Conservation (phyloP, 2,329 filamentous ascomycete species). For the Pyrenophora teres region DNA sequence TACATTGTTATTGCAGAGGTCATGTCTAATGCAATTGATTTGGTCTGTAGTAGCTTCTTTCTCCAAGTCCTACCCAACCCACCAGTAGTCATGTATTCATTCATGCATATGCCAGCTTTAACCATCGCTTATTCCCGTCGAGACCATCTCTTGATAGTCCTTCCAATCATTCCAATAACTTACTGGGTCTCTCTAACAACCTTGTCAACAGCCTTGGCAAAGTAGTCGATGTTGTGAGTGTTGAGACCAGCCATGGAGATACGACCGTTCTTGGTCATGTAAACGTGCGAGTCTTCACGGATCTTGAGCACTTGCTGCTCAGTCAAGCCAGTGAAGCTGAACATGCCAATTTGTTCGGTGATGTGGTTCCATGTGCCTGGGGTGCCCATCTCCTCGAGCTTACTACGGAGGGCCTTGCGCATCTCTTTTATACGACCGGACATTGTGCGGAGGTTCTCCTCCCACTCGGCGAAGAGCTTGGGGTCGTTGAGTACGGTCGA, state of each 20-base stretch:
- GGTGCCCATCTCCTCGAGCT: conserved; percentile 83
- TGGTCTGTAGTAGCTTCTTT: not conserved
- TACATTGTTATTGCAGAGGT: not conserved
- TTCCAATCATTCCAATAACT: not conserved
- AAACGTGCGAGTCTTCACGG: conserved; percentile 73
- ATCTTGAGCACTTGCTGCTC: conserved; percentile 75
- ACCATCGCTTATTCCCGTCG: not conserved
- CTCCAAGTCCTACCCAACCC: not conserved
- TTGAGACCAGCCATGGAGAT: conserved; percentile 99
- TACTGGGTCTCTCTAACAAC: conserved; percentile 67
- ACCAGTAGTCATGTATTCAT: not conserved
- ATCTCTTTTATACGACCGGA: conserved; percentile 92
- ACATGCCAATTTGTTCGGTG: conserved; percentile 99
- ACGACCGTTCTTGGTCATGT: conserved; percentile 96
- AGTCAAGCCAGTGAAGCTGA: conserved; percentile 84
- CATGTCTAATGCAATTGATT: not conserved
- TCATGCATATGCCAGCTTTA: not conserved
- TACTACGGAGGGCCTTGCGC: conserved; percentile 75
- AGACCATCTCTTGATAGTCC: not conserved
- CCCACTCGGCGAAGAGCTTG: conserved; percentile 85
- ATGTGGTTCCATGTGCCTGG: conserved; percentile 96
- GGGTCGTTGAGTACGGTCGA: conserved; percentile 82
- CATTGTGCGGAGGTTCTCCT: conserved; percentile 90
- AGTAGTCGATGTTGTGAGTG: conserved; percentile 87
- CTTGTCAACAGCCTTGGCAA: conserved; percentile 85